phyloP scores from a whole-genome alignment of 169 alveolate species.

The Sarcocystis neurona region DNA sequence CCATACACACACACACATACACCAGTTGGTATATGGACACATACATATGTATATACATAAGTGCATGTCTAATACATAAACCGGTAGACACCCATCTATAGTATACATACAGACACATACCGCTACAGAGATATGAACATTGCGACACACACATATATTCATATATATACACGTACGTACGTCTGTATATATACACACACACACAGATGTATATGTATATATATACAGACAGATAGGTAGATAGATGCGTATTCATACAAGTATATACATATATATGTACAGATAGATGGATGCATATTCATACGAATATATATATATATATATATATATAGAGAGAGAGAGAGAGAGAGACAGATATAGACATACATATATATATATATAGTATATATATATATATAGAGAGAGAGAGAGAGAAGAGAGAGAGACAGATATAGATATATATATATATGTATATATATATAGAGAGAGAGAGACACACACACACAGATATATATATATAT shows the following conservation, averaged over 20 bases:
- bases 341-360: neutral
- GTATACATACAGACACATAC: neutral
- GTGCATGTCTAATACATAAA: neutral
- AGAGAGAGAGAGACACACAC: neutral
- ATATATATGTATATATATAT: too few species aligned
- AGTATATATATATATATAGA: neutral
- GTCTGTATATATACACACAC: neutral
- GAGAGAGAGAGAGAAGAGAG: neutral
- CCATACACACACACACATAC: constrained; percentile 29
- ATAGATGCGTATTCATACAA: neutral
- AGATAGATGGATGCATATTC: neutral
- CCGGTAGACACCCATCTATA: neutral
- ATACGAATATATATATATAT: neutral
- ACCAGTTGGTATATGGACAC: neutral
- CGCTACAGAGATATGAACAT: too few species aligned
- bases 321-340: neutral
- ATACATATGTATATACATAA: neutral
- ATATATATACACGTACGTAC: neutral
- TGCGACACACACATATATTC: neutral
- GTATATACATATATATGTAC: neutral
- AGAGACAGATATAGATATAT: neutral
- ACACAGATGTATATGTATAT: neutral
- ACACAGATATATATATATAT: neutral
- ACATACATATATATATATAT: too few species aligned
- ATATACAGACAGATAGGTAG: neutral